Conservation (phyloP, 2,329 filamentous ascomycete genomes). For the Geoglossum cookeanum region DNA sequence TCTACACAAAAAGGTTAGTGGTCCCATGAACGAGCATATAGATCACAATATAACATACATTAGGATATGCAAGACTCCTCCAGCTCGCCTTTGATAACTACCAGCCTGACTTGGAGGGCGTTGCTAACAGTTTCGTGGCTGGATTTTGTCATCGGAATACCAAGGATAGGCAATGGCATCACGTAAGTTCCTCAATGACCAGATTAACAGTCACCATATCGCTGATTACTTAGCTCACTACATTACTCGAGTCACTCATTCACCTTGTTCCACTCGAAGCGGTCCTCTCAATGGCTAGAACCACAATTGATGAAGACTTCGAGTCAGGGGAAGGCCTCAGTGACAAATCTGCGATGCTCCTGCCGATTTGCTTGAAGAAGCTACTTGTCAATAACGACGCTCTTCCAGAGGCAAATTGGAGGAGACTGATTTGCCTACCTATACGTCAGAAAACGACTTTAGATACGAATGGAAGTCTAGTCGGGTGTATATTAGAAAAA, state of each 20-base stretch:
- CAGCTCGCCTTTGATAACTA: background rate
- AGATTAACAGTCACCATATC: background rate
- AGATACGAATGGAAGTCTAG: background rate
- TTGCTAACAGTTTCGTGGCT: background rate
- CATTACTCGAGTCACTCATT: background rate
- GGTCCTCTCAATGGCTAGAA: background rate
- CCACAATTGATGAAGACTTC: background rate
- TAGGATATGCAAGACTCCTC: background rate
- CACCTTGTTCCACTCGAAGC: background rate
- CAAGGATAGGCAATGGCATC: background rate
- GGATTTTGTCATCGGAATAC: background rate
- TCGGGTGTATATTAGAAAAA: background rate
- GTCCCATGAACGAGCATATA: background rate
- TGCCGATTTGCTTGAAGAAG: background rate
- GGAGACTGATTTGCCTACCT: background rate
- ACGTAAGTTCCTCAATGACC: background rate
- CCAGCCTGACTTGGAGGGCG: background rate
- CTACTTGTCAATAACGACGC: background rate
- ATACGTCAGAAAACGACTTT: background rate
- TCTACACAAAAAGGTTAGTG: background rate
- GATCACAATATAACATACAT: background rate
- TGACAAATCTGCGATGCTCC: background rate
- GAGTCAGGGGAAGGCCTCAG: background rate
- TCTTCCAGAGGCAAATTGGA: background rate
- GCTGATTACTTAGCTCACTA: background rate